Evolutionary conservation across 805 yeast species (phyloP).

Genomic region (Hanseniaspora nectarophila): DNA sequence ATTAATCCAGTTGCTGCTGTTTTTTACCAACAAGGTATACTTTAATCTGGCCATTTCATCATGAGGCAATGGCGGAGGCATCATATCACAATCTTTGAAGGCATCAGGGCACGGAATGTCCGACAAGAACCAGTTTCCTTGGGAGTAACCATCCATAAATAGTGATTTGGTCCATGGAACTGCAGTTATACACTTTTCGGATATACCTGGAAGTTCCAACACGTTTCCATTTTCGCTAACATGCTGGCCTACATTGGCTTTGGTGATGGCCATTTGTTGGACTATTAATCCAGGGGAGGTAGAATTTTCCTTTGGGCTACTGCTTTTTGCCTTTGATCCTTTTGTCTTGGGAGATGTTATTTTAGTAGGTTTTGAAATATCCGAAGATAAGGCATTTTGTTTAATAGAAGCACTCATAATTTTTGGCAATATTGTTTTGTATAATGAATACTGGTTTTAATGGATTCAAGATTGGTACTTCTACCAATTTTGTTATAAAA

Average conservation of each 20-base stretch:
- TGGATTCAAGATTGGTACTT: no score
- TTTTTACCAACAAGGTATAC: slow-evolving; percentile 33
- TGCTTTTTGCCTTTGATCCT: neutral
- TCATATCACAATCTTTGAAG: slow-evolving; percentile 34
- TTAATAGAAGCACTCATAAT: neutral
- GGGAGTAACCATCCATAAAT: slow-evolving; percentile 44
- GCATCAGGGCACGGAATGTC: slow-evolving; percentile 46
- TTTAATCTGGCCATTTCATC: slow-evolving; percentile 38
- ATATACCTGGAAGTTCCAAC: neutral
- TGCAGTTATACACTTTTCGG: slow-evolving; percentile 8
- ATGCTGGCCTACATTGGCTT: neutral
- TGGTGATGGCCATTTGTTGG: neutral
- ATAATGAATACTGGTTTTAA: no score
- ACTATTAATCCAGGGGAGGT: neutral
- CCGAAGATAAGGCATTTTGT: neutral
- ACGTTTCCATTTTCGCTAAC: neutral
- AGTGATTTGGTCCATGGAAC: slow-evolving; percentile 40
- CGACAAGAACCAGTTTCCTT: slow-evolving; percentile 47
- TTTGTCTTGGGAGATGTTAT: neutral
- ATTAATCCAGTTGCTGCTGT: slow-evolving; percentile 41
- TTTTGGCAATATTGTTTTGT: neutral
- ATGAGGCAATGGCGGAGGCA: slow-evolving; percentile 50
- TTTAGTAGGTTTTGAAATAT: neutral
- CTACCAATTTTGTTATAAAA: no score
- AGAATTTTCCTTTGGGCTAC: neutral